Percentiles rank a stretch among this genome's conserved stretches.
phyloP scores from a whole-genome alignment of 768 basidiomycete genomes.

The Mycena vulgaris region DNA sequence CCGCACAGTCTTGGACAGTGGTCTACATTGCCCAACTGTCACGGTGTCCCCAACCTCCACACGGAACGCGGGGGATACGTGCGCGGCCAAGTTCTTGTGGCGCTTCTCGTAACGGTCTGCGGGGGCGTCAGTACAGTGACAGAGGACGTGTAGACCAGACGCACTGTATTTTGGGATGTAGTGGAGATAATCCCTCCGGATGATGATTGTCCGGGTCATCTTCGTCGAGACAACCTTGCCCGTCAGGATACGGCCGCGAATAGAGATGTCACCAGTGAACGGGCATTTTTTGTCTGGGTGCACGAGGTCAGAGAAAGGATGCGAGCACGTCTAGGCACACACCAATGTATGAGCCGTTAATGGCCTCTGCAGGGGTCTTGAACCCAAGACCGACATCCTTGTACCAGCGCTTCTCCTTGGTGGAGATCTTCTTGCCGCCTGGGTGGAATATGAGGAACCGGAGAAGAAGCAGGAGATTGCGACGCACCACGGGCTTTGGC shows the following conservation, averaged over 20 bases:
- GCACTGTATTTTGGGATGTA: slow-evolving; percentile 99
- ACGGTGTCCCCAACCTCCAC: slow-evolving; percentile 95
- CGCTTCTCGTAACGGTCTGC: slow-evolving; percentile 98
- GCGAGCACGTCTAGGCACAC: slow-evolving; percentile 50
- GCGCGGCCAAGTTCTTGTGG: slow-evolving; percentile 98
- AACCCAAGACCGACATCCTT: slow-evolving; percentile 98
- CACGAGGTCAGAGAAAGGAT: not conserved
- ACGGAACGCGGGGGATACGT: slow-evolving; percentile 99
- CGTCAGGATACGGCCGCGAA: slow-evolving; percentile 98
- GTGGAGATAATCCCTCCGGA: slow-evolving; percentile 95
- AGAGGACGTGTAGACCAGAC: slow-evolving; percentile 49
- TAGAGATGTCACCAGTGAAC: slow-evolving; percentile 96
- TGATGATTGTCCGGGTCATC: slow-evolving; percentile 99
- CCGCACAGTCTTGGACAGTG: slow-evolving; percentile 98
- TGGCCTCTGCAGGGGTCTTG: slow-evolving; percentile 96
- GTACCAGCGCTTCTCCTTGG: slow-evolving; percentile 98
- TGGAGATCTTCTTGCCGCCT: slow-evolving; percentile 93
- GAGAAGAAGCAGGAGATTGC: slow-evolving; percentile 26
- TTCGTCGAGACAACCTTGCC: slow-evolving; percentile 99
- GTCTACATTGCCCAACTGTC: slow-evolving; percentile 99
- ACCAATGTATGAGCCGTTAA: slow-evolving; percentile 98
- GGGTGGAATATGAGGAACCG: not conserved
- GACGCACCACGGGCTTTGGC: slow-evolving; percentile 92
- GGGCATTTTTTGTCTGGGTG: slow-evolving; percentile 98
- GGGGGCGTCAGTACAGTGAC: not conserved